Evolutionary conservation across 1,139 yeast genomes (phyloP), one percentile per base, ranked within the genome.

Genomic region (Candida gigantensis): DNA sequence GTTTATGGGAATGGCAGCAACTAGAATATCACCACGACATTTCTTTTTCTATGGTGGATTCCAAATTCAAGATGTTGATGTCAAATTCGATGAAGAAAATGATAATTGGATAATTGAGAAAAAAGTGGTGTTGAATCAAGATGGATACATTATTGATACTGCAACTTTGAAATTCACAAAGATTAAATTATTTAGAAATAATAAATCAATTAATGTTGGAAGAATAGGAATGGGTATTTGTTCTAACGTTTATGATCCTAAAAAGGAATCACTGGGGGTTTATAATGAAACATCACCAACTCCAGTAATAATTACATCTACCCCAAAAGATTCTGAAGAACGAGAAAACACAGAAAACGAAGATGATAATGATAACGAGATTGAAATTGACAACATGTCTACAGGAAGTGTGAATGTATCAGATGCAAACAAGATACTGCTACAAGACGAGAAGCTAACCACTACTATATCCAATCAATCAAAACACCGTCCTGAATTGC

Each of bases 11-110:
- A 51, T 65, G 52, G 36, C 51, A 1, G 52, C 62, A 24, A 55
- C 69, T 7, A 54, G 52, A 30, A 57, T 71, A 8, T 62, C 74
- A 1, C 52, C 58, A 9, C 49, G 57, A 15, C 74, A 70, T 43
- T 53, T 62, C 9, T 68, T 71, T 44, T 65, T 65, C 40, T 68
- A 57, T 40, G 77, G 76, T 4, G 77, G 77, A 3, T 71, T 66
- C 47, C 52, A 50, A 41, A 43, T 71, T 16, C 44, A 45, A 15
- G 51, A 52, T 18, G 56, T 52, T 19, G 47, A 58, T 1, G 61
- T 59, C 2, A 41, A 44, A 3, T 58, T 61, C 38, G 39, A 51
- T 14, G 41, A 53, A 3, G 51, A 53, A 1, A 34, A 51, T 4
- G 65, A 63, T 34, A 46, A 68, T 13, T 71, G 75, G 75, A 51